Conservation (phyloP, 2,329 filamentous ascomycete species). For the Fusarium sp. region DNA sequence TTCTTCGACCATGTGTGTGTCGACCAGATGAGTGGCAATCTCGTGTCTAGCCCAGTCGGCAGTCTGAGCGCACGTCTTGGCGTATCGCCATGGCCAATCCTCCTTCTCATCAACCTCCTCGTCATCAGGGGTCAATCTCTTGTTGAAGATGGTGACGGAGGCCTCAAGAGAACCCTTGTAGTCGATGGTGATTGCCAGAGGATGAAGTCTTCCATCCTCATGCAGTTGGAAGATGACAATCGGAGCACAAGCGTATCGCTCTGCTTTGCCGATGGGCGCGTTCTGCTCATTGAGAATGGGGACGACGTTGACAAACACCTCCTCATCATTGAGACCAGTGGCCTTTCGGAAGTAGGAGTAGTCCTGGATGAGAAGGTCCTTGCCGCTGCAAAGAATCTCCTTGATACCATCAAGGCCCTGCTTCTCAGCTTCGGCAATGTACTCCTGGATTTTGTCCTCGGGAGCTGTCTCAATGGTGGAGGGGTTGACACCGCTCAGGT, state of each 20-base stretch:
- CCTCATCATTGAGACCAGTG: slow-evolving; percentile 14
- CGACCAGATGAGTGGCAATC: slow-evolving; percentile 28
- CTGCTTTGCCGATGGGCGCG: neutral
- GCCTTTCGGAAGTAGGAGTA: slow-evolving; percentile 34
- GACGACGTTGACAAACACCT: slow-evolving; percentile 12
- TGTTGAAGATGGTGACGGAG: slow-evolving; percentile 32
- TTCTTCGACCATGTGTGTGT: slow-evolving; percentile 34
- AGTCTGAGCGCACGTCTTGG: slow-evolving; percentile 33
- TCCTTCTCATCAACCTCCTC: slow-evolving; percentile 20
- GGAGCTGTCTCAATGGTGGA: slow-evolving; percentile 16
- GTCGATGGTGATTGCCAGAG: slow-evolving; percentile 29
- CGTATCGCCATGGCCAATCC: slow-evolving; percentile 36
- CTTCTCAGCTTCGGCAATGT: slow-evolving; percentile 17
- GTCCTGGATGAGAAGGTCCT: slow-evolving; percentile 33
- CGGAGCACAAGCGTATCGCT: slow-evolving; percentile 23
- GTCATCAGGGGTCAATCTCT: slow-evolving; percentile 20
- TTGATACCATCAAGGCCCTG: slow-evolving; percentile 27
- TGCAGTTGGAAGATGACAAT: slow-evolving; percentile 32
- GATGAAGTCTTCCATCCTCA: slow-evolving; percentile 28
- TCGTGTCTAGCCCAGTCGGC: slow-evolving; percentile 37
- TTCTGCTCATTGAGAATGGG: neutral
- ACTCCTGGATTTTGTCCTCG: slow-evolving; percentile 9
- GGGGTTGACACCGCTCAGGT: slow-evolving; percentile 28
- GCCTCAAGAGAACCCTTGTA: slow-evolving; percentile 20
- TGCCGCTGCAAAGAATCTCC: neutral